phyloP scores from a whole-genome alignment of 2,329 filamentous ascomycete genomes.

The Pestalotiopsis sp. region DNA sequence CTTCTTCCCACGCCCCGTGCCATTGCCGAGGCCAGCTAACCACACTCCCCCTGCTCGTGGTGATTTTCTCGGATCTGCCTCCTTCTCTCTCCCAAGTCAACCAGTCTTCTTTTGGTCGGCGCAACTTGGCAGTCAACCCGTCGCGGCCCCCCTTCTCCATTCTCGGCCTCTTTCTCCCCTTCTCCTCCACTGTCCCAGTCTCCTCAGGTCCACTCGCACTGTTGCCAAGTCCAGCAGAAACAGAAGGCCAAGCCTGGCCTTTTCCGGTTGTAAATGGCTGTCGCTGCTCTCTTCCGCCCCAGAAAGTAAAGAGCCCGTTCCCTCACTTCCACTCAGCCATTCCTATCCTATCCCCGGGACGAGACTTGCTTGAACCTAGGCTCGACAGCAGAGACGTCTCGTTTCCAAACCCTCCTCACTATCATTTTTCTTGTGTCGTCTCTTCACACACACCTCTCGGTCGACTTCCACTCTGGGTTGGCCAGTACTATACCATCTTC shows the following conservation, averaged over 20 bases:
- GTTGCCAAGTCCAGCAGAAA: conserved; percentile 9
- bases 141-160: conserved; percentile 19
- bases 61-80: neutral
- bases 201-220: conserved; percentile 10
- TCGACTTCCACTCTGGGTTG: neutral
- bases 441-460: neutral
- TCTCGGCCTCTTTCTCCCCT: conserved; percentile 17
- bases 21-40: neutral
- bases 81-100: neutral
- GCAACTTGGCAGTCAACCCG: conserved; percentile 8
- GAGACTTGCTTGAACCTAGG: neutral
- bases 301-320: conserved; percentile 1
- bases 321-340: neutral
- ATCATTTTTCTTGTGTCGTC: neutral
- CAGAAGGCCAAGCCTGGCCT: conserved; percentile 8
- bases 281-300: neutral
- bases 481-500: neutral
- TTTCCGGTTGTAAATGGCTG: neutral
- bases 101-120: no score
- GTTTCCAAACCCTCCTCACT: neutral
- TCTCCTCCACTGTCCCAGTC: conserved; percentile 8
- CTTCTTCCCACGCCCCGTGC: neutral
- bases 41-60: neutral
- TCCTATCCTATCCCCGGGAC: neutral
- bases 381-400: neutral